These are phyloP conservation scores for Udeniomyces megalosporus DNA, from an alignment of 768 basidiomycete genomes.

Conservation along the genomic window DNA sequence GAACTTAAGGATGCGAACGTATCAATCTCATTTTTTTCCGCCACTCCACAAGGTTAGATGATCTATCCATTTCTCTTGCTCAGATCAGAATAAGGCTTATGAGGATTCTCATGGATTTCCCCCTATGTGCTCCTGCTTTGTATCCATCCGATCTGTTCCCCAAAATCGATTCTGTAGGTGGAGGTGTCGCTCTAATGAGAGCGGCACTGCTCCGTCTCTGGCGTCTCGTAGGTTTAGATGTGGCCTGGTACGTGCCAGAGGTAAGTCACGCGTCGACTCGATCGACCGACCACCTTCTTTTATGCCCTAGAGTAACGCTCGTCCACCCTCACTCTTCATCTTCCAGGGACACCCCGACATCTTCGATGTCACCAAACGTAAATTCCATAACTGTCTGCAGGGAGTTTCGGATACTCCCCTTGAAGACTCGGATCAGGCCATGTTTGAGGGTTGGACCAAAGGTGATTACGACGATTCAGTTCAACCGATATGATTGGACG, in stretches of 20 bases:
- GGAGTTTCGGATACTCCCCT: slow-evolving; percentile 55
- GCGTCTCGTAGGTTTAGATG: slow-evolving; percentile 53
- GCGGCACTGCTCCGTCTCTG: slow-evolving; percentile 83
- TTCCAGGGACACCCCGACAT: slow-evolving; percentile 28
- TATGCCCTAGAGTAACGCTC: too few species aligned
- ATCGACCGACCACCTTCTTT: slow-evolving; percentile 44
- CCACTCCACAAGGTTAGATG: slow-evolving; percentile 69
- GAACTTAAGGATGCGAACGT: slow-evolving; percentile 73
- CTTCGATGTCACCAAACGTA: slow-evolving; percentile 48
- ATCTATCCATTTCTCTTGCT: background rate
- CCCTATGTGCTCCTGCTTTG: background rate
- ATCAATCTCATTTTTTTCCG: slow-evolving; percentile 86
- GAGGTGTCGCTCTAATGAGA: slow-evolving; percentile 94
- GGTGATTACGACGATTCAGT: background rate
- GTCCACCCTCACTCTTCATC: slow-evolving; percentile 25
- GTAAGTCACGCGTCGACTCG: slow-evolving; percentile 70
- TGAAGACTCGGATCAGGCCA: slow-evolving; percentile 57
- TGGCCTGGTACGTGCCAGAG: slow-evolving; percentile 49
- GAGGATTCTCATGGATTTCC: background rate
- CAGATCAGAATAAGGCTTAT: too few species aligned
- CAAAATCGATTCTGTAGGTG: slow-evolving; percentile 30
- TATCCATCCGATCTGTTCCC: background rate
- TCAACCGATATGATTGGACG: background rate
- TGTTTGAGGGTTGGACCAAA: slow-evolving; percentile 50
- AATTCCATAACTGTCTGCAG: slow-evolving; percentile 22